These are phyloP conservation scores for Aspergillus kassunensis DNA, from an alignment of 495 filamentous ascomycete species.

Conservation along the genomic window DNA sequence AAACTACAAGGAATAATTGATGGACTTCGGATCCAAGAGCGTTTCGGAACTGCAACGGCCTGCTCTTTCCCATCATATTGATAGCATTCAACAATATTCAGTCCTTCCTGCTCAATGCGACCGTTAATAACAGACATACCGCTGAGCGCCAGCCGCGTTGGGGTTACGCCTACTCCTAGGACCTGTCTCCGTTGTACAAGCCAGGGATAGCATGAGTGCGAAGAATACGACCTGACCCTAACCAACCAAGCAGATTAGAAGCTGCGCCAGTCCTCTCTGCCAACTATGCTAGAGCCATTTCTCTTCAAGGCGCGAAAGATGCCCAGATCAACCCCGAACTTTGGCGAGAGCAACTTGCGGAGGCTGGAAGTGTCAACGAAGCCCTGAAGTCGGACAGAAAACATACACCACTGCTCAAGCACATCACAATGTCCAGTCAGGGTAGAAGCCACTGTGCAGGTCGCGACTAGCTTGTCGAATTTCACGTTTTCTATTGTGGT, in stretches of 20 bases:
- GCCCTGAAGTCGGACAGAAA: background rate
- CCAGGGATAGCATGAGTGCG: background rate
- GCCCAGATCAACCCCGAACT: background rate
- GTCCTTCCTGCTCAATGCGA: background rate
- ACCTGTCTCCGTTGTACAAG: background rate
- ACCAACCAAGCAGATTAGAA: background rate
- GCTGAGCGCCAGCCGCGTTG: background rate
- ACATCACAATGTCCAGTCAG: background rate
- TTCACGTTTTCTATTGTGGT: background rate
- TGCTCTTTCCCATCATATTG: background rate
- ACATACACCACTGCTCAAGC: background rate
- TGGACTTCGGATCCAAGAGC: background rate
- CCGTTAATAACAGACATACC: background rate
- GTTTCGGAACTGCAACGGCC: background rate
- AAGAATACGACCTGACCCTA: background rate
- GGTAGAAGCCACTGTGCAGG: background rate
- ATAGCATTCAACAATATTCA: background rate
- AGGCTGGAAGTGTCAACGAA: background rate
- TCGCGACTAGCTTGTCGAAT: background rate
- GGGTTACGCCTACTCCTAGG: slow-evolving; percentile 1
- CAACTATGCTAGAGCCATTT: background rate
- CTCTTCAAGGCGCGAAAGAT: background rate
- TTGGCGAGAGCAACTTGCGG: background rate
- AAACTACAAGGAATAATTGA: too few species aligned
- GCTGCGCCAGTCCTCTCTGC: background rate